Percentiles rank a stretch among this genome's conserved stretches.
Evolutionary conservation across 345 rosid genomes (phyloP).

Genomic region (Hypericum perforatum): DNA sequence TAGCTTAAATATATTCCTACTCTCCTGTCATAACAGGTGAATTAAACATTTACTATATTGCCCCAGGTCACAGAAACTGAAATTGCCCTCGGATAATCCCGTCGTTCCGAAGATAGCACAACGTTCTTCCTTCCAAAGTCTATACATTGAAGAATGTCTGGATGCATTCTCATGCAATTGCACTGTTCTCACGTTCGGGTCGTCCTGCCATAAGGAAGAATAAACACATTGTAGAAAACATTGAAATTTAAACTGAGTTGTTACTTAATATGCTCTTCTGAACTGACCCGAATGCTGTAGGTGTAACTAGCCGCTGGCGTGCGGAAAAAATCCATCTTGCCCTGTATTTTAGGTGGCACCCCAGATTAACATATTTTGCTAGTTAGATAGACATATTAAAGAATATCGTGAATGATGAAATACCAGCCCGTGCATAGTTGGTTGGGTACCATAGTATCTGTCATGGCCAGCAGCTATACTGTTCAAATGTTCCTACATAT

Average conservation of each 20-base stretch:
- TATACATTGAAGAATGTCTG: slow-evolving; percentile 39
- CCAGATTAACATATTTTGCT: not conserved
- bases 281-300: slow-evolving; percentile 55
- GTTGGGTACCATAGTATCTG: slow-evolving; percentile 39
- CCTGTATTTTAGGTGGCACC: slow-evolving; percentile 26
- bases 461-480: slow-evolving; percentile 47
- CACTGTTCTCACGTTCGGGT: slow-evolving; percentile 60
- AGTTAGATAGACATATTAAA: not conserved
- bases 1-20: too few relatives aligned
- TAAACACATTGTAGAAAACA: not conserved
- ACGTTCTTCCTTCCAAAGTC: too few relatives aligned
- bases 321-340: slow-evolving; percentile 69
- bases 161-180: slow-evolving; percentile 67
- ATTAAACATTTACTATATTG: too few relatives aligned
- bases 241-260: not conserved
- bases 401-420: not conserved
- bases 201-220: slow-evolving; percentile 39
- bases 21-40: too few relatives aligned
- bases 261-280: not conserved
- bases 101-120: too few relatives aligned
- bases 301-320: slow-evolving; percentile 30
- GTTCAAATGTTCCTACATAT: slow-evolving; percentile 47
- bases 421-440: slow-evolving; percentile 55
- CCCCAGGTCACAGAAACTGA: too few relatives aligned
- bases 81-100: too few relatives aligned